Base-by-base conservation (phyloP, 2,329 filamentous ascomycete genomes). In the Huntiella bhutanensis region DNA sequence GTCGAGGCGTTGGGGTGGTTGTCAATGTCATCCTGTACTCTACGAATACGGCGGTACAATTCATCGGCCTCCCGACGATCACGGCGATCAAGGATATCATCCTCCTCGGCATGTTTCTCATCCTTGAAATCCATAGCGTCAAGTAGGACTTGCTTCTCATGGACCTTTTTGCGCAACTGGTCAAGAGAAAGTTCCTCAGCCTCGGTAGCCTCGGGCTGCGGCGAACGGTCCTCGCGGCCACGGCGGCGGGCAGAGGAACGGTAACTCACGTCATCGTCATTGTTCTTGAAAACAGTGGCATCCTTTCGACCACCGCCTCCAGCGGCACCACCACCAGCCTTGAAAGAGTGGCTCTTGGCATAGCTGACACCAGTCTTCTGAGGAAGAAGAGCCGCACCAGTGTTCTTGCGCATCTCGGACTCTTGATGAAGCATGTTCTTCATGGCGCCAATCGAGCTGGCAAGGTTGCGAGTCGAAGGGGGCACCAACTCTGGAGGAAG, bases 281-380 rank as follows among this genome's bases (percentile, higher is more conserved):
- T 91, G 58, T 96, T 95, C 58, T 92, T 88, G 64, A 88, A 98
- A 3, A 96, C 82, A 0, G 91, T 98, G 2, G 82, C 91, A 64
- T 98, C 91, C 60, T 96, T 96, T 42, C 87, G 81, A 34, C 73
- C 73, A 39, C 65, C 65, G 42, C 70, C 64, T 2, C 71, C 71
- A 33, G 69, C 70, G 22, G 70, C 70, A 17, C 69, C 69, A 12
- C 76, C 74, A 34, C 44, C 44, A 15, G 28, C 36, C 48, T 79
- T 76, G 69, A 98, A 93, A 0, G 91, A 98, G 55, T 93, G 88
- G 47, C 76, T 87, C 64, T 98, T 98, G 55, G 96, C 72, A 56
- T 96, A 96, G 64, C 88, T 96, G 13, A 98, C 87, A n/a, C 91
- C 91, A 8, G 91, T 96, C 64, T 85, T 87, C 59, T 96, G 91